Conservation (phyloP, 2,329 filamentous ascomycete species). For the Microdochium paspali region DNA sequence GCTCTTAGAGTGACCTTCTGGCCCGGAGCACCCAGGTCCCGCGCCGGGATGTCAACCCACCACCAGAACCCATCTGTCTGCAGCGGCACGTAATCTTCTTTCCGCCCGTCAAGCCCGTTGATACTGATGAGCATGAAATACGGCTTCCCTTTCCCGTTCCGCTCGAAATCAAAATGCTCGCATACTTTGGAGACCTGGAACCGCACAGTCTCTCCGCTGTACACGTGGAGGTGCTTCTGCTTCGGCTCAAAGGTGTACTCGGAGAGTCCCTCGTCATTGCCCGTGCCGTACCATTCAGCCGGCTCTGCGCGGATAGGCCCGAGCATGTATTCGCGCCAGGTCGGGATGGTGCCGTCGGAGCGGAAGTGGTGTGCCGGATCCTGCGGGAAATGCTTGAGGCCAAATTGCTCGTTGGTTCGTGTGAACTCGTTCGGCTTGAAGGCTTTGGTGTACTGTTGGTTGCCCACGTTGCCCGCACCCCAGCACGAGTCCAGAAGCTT, state of each 20-base stretch:
- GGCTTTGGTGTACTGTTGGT: constrained; percentile 50
- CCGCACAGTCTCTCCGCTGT: constrained; percentile 48
- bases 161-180: constrained; percentile 71
- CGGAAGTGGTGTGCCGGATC: constrained; percentile 65
- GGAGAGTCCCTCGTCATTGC: constrained; percentile 40
- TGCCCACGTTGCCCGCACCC: constrained; percentile 69
- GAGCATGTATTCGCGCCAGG: constrained; percentile 76
- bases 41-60: constrained; percentile 66
- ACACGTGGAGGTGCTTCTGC: constrained; percentile 49
- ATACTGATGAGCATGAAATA: constrained; percentile 63
- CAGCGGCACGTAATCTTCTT: constrained; percentile 61
- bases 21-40: constrained; percentile 58
- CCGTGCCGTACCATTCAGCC: constrained; percentile 34
- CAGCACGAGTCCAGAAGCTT: constrained; percentile 89
- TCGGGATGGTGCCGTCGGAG: constrained; percentile 54
- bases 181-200: constrained; percentile 78
- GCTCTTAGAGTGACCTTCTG: constrained; percentile 57
- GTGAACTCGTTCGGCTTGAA: constrained; percentile 59
- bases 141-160: constrained; percentile 54
- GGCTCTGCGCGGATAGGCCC: constrained; percentile 44
- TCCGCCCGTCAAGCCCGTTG: constrained; percentile 55
- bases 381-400: constrained; percentile 66
- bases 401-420: constrained; percentile 68
- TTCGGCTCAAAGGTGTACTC: constrained; percentile 53
- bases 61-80: constrained; percentile 72